A percentile compares a stretch with the other conserved stretches of the same genome.
Evolutionary conservation across 129 eudicot species (phyloP).

Genomic region (Helianthus tuberosus): DNA sequence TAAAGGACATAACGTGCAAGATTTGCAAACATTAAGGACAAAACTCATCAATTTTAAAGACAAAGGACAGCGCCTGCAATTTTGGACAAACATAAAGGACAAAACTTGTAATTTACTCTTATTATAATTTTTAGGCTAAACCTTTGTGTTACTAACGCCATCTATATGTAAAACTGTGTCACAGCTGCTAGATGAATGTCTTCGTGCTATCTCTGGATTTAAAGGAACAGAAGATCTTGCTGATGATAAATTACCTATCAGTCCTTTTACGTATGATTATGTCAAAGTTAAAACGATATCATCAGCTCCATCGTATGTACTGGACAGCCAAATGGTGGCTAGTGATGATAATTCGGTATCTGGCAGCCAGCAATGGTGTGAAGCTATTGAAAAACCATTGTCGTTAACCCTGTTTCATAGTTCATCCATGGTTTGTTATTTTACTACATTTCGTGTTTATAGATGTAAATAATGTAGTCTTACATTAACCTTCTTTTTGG

Average conservation of each 20-base stretch:
- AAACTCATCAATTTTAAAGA: too few relatives aligned
- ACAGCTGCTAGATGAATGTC: slow-evolving; percentile 92
- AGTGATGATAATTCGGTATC: slow-evolving; percentile 35
- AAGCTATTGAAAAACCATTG: slow-evolving; percentile 65
- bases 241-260: slow-evolving; percentile 65
- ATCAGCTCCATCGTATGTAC: slow-evolving; percentile 83
- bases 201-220: slow-evolving; percentile 94
- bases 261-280: slow-evolving; percentile 83
- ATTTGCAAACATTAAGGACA: too few relatives aligned
- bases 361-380: slow-evolving; percentile 78
- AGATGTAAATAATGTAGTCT: neutral
- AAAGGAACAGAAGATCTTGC: slow-evolving; percentile 92
- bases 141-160: slow-evolving; percentile 17
- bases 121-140: neutral
- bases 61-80: too few relatives aligned
- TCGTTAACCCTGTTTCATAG: slow-evolving; percentile 59
- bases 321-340: slow-evolving; percentile 35
- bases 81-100: too few relatives aligned
- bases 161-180: neutral
- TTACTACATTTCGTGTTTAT: slow-evolving; percentile 1
- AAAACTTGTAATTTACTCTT: too few relatives aligned
- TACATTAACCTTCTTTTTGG: slow-evolving; percentile 10
- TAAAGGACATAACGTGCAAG: too few relatives aligned
- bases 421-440: slow-evolving; percentile 79
- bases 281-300: slow-evolving; percentile 81